Base-by-base conservation (phyloP, 306 rosid genomes). In the Glycine latifolia region DNA sequence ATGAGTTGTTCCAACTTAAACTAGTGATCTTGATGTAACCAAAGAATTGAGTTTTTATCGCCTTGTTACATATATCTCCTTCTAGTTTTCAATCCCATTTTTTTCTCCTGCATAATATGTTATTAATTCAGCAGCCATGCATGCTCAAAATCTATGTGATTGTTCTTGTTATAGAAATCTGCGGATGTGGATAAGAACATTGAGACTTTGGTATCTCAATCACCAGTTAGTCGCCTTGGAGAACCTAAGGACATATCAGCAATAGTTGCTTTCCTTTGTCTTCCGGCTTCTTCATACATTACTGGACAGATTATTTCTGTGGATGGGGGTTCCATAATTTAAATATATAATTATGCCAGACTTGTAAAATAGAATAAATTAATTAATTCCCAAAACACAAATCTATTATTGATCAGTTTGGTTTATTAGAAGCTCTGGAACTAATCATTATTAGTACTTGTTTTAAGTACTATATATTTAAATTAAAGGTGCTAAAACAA, bases 181-280 rank as follows among this genome's bases (percentile, higher is more conserved):
- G 0, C 5, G 11, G 2, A 5, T 20, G 75, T 10, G 2, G 35
- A 49, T 1, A 53, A 73, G 2, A 3, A 0, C 0, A 0, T 35
- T 0, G 20, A 70, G 0, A 63, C 2, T 16, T 0, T 78, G 0
- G 14, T 6, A 14, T 73, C 81, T 67, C 49, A 13, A 41, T 71
- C 88, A n/a, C 91, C 91, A 2, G 4, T 53, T 3, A 16, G 85
- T 46, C 89, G 89, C 0, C 0, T 66, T 0, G 94, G 81, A 54
- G 86, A 89, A 66, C 66, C 89, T 2, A 76, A 43, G n/a, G 95
- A 90, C n/a, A 82, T 88, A 35, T 85, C 97, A 5, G 46, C 87
- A 10, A 1, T 91, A 59, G 92, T 91, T 20, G 84, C 87, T 1
- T 91, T 90, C 75, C 88, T 90, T 6, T 92, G 94, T 73, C 91